A percentile compares a stretch with the other conserved stretches of the same genome.
Evolutionary conservation across 768 basidiomycete genomes (phyloP).

Genomic region (Lyophyllum atratum): DNA sequence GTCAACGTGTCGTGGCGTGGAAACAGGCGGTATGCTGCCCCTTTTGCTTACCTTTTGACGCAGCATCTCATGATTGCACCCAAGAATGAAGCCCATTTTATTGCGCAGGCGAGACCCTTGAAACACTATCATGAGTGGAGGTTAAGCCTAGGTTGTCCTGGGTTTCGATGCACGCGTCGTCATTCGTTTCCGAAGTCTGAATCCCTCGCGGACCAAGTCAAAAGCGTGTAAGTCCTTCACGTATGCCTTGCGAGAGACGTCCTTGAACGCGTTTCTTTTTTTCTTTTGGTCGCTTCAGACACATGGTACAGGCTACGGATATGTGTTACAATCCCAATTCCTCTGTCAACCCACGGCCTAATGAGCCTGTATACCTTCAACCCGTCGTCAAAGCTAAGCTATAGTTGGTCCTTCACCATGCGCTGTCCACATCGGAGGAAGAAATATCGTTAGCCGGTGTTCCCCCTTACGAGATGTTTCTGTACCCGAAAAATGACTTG

Average conservation of each 20-base stretch:
- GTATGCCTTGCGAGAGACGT: no score
- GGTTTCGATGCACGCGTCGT: conserved; percentile 1
- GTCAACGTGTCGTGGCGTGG: not conserved
- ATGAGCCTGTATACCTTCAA: not conserved
- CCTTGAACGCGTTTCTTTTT: not conserved
- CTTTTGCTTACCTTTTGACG: not conserved
- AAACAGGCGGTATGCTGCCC: not conserved
- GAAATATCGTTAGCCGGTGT: not conserved
- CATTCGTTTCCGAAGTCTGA: not conserved
- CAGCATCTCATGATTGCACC: no score
- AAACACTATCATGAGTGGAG: not conserved
- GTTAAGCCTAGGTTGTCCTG: not conserved
- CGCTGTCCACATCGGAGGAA: not conserved
- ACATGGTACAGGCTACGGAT: not conserved
- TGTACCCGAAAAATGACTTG: not conserved
- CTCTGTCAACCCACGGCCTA: not conserved
- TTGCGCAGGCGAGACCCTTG: not conserved
- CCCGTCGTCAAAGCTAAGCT: not conserved
- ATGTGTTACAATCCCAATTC: not conserved
- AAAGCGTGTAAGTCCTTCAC: not conserved
- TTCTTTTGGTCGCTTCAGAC: not conserved
- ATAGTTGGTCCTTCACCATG: not conserved
- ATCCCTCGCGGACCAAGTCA: conserved; percentile 1
- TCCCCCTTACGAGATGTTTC: not conserved
- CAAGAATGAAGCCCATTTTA: no score